Percentiles rank a stretch among this genome's conserved stretches.
Conservation (phyloP, 306 rosid species). For the Fagus crenata region DNA sequence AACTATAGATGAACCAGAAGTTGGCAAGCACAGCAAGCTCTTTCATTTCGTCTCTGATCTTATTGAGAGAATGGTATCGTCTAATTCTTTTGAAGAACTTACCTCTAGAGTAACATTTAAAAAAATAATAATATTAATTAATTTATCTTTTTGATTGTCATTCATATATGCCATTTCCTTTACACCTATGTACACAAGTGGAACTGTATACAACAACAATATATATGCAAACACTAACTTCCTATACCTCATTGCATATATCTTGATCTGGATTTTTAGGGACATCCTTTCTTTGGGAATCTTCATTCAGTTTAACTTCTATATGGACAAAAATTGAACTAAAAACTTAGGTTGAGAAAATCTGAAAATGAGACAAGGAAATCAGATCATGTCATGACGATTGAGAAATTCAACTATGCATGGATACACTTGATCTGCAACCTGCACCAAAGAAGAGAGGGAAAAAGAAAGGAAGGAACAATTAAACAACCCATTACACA, state of each 20-base stretch:
- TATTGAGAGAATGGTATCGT: background rate
- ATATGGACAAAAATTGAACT: conserved; percentile 19
- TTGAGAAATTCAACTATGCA: conserved; percentile 61
- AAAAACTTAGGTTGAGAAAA: conserved; percentile 1
- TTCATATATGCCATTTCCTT: background rate
- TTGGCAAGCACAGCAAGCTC: background rate
- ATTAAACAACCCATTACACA: conserved; percentile 5
- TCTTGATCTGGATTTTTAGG: conserved; percentile 18
- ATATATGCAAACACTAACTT: background rate
- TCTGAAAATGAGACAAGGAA: conserved; percentile 7
- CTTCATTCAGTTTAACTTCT: conserved; percentile 23
- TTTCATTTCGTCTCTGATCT: background rate
- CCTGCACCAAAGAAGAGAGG: conserved; percentile 50
- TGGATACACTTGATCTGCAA: conserved; percentile 67
- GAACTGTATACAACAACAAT: conserved; percentile 7
- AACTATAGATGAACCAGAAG: background rate
- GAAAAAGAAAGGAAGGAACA: conserved; percentile 13
- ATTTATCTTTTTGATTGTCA: background rate
- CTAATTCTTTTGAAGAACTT: background rate
- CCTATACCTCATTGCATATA: background rate
- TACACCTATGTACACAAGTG: background rate
- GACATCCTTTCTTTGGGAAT: conserved; percentile 18
- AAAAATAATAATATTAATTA: background rate
- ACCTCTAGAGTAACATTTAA: background rate
- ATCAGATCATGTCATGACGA: conserved; percentile 61